A percentile compares a stretch with the other conserved stretches of the same genome.
phyloP scores from a whole-genome alignment of 2,329 filamentous ascomycete genomes.

The Ramichloridium luteum region DNA sequence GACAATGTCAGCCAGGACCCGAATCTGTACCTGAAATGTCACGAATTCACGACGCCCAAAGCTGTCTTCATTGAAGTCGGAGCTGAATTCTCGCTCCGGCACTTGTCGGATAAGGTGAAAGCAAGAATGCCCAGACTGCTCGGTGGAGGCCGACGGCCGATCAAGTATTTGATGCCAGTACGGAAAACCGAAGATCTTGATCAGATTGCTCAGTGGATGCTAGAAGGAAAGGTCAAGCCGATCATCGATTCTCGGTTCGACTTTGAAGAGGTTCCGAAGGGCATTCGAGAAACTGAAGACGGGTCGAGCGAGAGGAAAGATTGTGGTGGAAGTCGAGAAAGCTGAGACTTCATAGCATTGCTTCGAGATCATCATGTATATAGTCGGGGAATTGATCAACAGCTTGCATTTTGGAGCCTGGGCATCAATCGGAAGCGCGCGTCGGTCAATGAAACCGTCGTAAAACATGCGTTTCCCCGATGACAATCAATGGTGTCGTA shows the following conservation, averaged over 20 bases:
- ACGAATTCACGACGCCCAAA: conserved; percentile 37
- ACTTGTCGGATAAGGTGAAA: conserved; percentile 12
- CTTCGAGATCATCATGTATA: too few relatives aligned
- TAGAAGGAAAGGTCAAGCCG: conserved; percentile 44
- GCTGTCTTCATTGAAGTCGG: conserved; percentile 35
- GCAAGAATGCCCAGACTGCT: conserved; percentile 35
- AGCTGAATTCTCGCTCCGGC: conserved; percentile 7
- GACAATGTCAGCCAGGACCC: conserved; percentile 45
- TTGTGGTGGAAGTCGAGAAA: too few relatives aligned
- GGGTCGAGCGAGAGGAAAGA: conserved; percentile 46
- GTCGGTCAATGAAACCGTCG: too few relatives aligned
- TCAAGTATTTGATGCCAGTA: conserved; percentile 26
- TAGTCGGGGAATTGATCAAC: too few relatives aligned
- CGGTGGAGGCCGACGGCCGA: conserved; percentile 39
- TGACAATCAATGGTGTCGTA: too few relatives aligned
- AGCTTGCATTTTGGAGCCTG: too few relatives aligned
- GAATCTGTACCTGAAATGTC: conserved; percentile 41
- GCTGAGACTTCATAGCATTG: too few relatives aligned
- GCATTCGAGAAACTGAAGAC: conserved; percentile 49
- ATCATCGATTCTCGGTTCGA: conserved; percentile 41
- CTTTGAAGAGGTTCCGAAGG: conserved; percentile 44
- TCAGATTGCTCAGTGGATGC: conserved; percentile 42
- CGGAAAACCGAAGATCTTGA: conserved; percentile 34
- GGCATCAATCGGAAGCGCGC: too few relatives aligned
- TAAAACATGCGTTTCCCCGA: too few relatives aligned